Percentiles rank a stretch among this genome's conserved stretches.
Evolutionary conservation across 148 eudicot genomes (phyloP).

Genomic region (Tetragonia tetragonoides): DNA sequence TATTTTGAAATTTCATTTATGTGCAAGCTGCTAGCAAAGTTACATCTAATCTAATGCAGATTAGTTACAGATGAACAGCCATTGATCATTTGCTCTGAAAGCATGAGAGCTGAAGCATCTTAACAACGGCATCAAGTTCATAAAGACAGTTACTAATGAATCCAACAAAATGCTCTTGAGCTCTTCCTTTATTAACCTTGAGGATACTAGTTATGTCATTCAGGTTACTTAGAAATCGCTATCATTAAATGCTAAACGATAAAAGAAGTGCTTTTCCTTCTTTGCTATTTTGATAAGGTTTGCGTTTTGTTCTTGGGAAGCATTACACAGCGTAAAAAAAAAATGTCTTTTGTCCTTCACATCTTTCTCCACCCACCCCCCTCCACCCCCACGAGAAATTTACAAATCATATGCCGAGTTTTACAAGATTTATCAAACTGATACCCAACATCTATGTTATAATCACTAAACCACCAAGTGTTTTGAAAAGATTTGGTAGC

Average conservation of each 20-base stretch:
- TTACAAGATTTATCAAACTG: neutral
- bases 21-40: neutral
- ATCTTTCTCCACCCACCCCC: neutral
- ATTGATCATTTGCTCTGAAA: neutral
- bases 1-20: neutral
- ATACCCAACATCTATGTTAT: neutral
- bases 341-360: neutral
- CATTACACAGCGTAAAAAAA: neutral
- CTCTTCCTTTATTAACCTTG: neutral
- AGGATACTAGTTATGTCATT: neutral
- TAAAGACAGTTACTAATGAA: neutral
- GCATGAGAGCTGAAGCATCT: neutral
- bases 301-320: neutral
- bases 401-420: neutral
- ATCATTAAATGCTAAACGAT: neutral
- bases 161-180: neutral
- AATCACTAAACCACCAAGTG: neutral
- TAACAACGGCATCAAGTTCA: neutral
- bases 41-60: neutral
- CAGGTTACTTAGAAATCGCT: neutral
- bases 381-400: neutral
- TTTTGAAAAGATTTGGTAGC: neutral
- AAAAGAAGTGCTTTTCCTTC: neutral
- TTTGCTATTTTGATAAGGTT: neutral
- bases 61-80: neutral